Evolutionary conservation across 2,329 filamentous ascomycete genomes (phyloP).

Genomic region (Phialophora chinensis): DNA sequence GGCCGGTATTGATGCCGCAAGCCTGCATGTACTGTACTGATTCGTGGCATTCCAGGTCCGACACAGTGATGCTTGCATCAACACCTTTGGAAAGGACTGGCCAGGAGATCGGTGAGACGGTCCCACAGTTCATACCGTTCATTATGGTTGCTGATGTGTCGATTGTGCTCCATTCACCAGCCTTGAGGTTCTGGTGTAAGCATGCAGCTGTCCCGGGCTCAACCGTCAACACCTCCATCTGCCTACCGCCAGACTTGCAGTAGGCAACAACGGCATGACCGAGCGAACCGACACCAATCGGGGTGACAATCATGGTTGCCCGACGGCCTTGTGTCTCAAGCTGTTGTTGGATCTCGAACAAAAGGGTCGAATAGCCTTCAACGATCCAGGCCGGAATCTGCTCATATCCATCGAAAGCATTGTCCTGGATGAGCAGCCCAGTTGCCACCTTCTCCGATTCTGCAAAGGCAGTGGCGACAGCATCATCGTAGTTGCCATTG

Average conservation of each 20-base stretch:
- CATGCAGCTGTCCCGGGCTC: constrained; percentile 71
- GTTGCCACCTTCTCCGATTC: constrained; percentile 47
- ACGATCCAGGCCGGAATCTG: constrained; percentile 75
- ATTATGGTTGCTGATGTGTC: constrained; percentile 70
- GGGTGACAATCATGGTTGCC: constrained; percentile 63
- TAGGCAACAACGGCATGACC: constrained; percentile 71
- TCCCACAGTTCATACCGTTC: constrained; percentile 75
- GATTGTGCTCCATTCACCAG: constrained; percentile 57
- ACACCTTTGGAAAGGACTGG: constrained; percentile 62
- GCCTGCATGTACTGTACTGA: constrained; percentile 61
- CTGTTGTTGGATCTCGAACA: constrained; percentile 71
- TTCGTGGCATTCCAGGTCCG: constrained; percentile 66
- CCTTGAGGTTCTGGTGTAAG: constrained; percentile 56
- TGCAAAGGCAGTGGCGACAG: constrained; percentile 58
- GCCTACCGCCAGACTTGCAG: constrained; percentile 58
- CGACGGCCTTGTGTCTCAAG: constrained; percentile 50
- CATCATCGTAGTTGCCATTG: constrained; percentile 67
- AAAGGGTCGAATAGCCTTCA: constrained; percentile 76
- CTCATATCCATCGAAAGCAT: constrained; percentile 69
- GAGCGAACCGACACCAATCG: constrained; percentile 75
- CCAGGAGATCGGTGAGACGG: constrained; percentile 70
- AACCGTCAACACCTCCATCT: constrained; percentile 64
- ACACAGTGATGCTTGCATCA: constrained; percentile 66
- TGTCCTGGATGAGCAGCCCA: constrained; percentile 67
- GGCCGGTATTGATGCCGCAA: constrained; percentile 59